phyloP scores from a whole-genome alignment of 2,329 filamentous ascomycete genomes.

The Fusarium transvaalense region DNA sequence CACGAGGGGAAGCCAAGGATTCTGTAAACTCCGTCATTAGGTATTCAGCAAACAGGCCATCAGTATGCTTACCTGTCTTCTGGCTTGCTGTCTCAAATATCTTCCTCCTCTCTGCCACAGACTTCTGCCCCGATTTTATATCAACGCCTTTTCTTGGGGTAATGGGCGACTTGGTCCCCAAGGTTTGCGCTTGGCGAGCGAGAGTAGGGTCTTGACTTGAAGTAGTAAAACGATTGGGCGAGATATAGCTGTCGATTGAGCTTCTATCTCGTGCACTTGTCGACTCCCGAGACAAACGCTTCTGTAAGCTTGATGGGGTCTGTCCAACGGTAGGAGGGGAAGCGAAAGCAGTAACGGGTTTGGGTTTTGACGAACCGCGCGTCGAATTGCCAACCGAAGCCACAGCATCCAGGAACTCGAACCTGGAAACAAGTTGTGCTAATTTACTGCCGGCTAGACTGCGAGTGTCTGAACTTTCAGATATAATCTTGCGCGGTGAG shows the following conservation, averaged over 20 bases:
- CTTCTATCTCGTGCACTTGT: slow-evolving; percentile 4
- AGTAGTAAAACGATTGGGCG: slow-evolving; percentile 4
- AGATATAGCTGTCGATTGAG: slow-evolving; percentile 16
- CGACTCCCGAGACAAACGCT: not conserved
- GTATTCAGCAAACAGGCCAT: not conserved
- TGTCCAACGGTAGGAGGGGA: not conserved
- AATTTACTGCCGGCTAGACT: slow-evolving; percentile 35
- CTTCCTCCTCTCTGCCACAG: slow-evolving; percentile 45
- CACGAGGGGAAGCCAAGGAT: not conserved
- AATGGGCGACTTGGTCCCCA: slow-evolving; percentile 17
- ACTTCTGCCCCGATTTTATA: slow-evolving; percentile 35
- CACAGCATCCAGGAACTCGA: slow-evolving; percentile 50
- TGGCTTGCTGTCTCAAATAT: slow-evolving; percentile 36
- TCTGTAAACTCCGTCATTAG: slow-evolving; percentile 2
- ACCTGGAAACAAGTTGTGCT: slow-evolving; percentile 54
- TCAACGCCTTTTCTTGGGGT: not conserved
- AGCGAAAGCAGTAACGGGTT: not conserved
- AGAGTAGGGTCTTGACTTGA: not conserved
- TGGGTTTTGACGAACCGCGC: not conserved
- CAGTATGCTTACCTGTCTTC: slow-evolving; percentile 8
- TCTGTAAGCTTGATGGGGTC: not conserved
- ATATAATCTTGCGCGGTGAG: slow-evolving; percentile 24
- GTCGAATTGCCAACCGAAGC: slow-evolving; percentile 8
- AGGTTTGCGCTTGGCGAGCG: slow-evolving; percentile 26
- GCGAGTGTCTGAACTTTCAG: slow-evolving; percentile 12